Conservation (phyloP, 2,329 filamentous ascomycete genomes). For the Nectriaceae sp. region DNA sequence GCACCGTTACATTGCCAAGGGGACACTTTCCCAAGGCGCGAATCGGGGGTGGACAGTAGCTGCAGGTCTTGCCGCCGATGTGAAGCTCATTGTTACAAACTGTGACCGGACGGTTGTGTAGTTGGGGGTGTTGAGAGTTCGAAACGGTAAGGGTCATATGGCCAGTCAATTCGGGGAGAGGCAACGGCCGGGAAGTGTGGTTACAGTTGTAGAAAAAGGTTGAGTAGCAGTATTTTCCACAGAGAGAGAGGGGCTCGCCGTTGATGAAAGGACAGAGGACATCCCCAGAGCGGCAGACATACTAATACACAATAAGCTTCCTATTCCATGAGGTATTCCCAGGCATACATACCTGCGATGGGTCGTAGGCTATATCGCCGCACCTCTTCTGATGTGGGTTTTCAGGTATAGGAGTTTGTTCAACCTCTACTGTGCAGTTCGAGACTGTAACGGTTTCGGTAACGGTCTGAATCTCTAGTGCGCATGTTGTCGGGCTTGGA, state of each 20-base stretch:
- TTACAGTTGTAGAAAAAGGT: slow-evolving; percentile 27
- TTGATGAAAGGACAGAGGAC: slow-evolving; percentile 36
- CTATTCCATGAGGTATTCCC: neutral
- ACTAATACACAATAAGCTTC: slow-evolving; percentile 14
- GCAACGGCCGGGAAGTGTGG: slow-evolving; percentile 1
- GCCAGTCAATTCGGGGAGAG: slow-evolving; percentile 4
- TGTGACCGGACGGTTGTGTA: slow-evolving; percentile 32
- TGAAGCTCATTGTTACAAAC: slow-evolving; percentile 26
- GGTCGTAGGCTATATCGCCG: neutral
- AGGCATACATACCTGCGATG: neutral
- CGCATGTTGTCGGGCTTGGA: no score
- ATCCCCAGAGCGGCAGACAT: slow-evolving; percentile 31
- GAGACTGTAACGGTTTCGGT: neutral
- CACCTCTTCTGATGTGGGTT: neutral
- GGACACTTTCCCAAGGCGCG: slow-evolving; percentile 28
- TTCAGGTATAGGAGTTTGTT: neutral
- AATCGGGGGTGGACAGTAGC: neutral
- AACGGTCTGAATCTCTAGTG: neutral
- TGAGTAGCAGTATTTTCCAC: slow-evolving; percentile 38
- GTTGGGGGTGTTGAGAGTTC: slow-evolving; percentile 27
- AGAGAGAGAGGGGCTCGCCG: slow-evolving; percentile 36
- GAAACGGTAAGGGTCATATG: slow-evolving; percentile 31
- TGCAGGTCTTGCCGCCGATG: slow-evolving; percentile 29
- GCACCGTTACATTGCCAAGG: slow-evolving; percentile 26
- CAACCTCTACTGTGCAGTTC: neutral